These are phyloP conservation scores for Thelonectria blattea DNA, from an alignment of 2,329 filamentous ascomycete species.

Conservation along the genomic window DNA sequence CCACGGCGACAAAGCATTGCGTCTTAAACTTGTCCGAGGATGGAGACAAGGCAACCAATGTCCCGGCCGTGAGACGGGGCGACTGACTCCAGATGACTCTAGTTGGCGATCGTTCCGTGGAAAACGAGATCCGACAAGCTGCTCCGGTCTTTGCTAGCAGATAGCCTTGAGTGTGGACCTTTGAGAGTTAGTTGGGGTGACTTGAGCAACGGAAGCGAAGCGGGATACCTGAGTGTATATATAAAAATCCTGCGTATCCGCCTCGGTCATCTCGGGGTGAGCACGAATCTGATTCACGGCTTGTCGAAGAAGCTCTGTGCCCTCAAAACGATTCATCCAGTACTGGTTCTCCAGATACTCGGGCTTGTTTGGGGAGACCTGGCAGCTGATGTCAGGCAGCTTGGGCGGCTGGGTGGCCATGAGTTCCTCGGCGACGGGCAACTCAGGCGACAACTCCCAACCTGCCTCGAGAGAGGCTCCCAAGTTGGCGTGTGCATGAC, in stretches of 20 bases:
- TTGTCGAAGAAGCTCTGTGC: constrained; percentile 70
- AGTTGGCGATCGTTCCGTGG: constrained; percentile 67
- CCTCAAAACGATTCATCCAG: constrained; percentile 76
- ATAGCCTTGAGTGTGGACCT: constrained; percentile 73
- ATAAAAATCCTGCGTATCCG: constrained; percentile 51
- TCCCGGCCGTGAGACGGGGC: constrained; percentile 58
- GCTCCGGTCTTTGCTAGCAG: constrained; percentile 67
- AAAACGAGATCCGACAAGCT: constrained; percentile 74
- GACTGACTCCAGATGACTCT: constrained; percentile 69
- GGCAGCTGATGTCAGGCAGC: constrained; percentile 18
- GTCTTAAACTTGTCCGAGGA: constrained; percentile 65
- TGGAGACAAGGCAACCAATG: constrained; percentile 59
- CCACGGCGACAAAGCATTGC: constrained; percentile 71
- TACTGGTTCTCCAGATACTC: constrained; percentile 78
- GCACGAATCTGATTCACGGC: constrained; percentile 64
- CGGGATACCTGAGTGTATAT: constrained; percentile 73
- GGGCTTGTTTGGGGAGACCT: constrained; percentile 19
- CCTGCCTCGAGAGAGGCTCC: neutral
- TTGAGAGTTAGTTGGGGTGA: neutral
- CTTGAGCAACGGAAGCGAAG: neutral
- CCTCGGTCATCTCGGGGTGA: constrained; percentile 63
- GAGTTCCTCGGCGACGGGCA: constrained; percentile 36
- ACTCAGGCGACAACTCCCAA: constrained; percentile 31
- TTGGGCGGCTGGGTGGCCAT: constrained; percentile 25
- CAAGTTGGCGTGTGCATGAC: neutral